phyloP scores from a whole-genome alignment of 2,329 filamentous ascomycete genomes.

The Cytospora piceae region DNA sequence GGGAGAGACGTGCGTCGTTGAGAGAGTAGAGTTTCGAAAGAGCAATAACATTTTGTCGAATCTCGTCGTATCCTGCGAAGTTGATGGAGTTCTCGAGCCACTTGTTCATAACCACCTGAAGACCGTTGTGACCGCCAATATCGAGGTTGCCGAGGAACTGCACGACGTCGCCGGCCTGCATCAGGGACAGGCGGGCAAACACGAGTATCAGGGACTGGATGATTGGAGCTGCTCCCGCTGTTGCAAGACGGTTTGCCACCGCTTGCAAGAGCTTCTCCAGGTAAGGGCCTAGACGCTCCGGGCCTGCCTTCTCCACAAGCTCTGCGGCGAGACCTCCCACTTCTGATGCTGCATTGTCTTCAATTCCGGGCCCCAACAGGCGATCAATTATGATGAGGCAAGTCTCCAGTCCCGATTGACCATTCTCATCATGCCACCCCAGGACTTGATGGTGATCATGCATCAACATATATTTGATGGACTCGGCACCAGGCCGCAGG shows the following conservation, averaged over 20 bases:
- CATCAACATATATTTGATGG: conserved; percentile 84
- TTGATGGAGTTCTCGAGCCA: conserved; percentile 97
- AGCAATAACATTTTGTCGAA: conserved; percentile 93
- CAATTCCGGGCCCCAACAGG: conserved; percentile 79
- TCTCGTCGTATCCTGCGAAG: conserved; percentile 98
- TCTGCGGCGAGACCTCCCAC: conserved; percentile 93
- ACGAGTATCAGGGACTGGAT: conserved; percentile 96
- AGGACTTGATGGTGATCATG: conserved; percentile 92
- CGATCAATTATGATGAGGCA: conserved; percentile 91
- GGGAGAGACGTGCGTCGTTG: conserved; percentile 76
- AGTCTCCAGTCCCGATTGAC: conserved; percentile 84
- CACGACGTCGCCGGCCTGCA: conserved; percentile 85
- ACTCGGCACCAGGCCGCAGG: conserved; percentile 81
- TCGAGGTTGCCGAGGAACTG: conserved; percentile 87
- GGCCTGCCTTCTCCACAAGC: conserved; percentile 92
- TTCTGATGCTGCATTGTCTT: conserved; percentile 93
- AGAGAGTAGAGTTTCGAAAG: conserved; percentile 89
- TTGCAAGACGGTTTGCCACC: conserved; percentile 81
- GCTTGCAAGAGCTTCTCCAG: conserved; percentile 86
- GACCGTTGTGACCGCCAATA: conserved; percentile 77
- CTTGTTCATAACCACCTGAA: conserved; percentile 87
- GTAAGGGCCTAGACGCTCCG: conserved; percentile 87
- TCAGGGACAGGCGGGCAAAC: conserved; percentile 86
- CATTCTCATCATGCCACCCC: conserved; percentile 78
- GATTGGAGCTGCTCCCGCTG: conserved; percentile 82